Conservation (phyloP, 2,329 filamentous ascomycete genomes). For the Stachybotrys elegans region DNA sequence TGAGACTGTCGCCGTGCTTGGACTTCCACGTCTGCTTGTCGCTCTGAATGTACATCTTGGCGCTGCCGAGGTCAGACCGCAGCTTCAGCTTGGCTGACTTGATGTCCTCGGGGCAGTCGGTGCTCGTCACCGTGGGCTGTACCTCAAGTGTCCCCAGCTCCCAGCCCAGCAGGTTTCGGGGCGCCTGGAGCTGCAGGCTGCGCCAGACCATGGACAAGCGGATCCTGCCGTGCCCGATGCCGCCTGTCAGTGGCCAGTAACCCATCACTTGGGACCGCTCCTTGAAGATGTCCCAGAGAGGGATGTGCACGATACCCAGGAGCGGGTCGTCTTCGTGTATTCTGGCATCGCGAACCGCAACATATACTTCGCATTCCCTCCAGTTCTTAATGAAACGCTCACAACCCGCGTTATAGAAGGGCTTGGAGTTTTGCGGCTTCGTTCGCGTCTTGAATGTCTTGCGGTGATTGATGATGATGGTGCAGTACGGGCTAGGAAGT, state of each 20-base stretch:
- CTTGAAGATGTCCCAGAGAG: slow-evolving; percentile 56
- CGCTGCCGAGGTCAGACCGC: slow-evolving; percentile 49
- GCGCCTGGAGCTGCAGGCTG: slow-evolving; percentile 59
- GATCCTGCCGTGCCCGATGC: slow-evolving; percentile 65
- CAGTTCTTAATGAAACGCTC: slow-evolving; percentile 69
- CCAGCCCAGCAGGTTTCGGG: slow-evolving; percentile 59
- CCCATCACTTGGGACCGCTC: slow-evolving; percentile 60
- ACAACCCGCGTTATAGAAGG: slow-evolving; percentile 73
- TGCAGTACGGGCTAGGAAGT: slow-evolving; percentile 67
- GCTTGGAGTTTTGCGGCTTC: slow-evolving; percentile 73
- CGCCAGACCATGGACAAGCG: slow-evolving; percentile 70
- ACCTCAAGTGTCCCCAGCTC: slow-evolving; percentile 67
- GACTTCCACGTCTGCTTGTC: slow-evolving; percentile 47
- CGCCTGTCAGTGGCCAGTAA: slow-evolving; percentile 63
- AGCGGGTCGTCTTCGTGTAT: slow-evolving; percentile 66
- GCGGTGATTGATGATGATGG: slow-evolving; percentile 67
- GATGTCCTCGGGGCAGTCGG: slow-evolving; percentile 42
- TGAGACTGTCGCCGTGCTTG: slow-evolving; percentile 36
- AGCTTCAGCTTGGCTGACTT: slow-evolving; percentile 52
- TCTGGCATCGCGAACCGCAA: slow-evolving; percentile 62
- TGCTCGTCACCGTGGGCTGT: slow-evolving; percentile 39
- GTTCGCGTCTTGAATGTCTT: slow-evolving; percentile 67
- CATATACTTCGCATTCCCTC: slow-evolving; percentile 60
- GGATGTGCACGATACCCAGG: slow-evolving; percentile 65
- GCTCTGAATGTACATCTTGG: slow-evolving; percentile 50